Conservation (phyloP, 2,329 filamentous ascomycete species). For the Aspergillus sp. region DNA sequence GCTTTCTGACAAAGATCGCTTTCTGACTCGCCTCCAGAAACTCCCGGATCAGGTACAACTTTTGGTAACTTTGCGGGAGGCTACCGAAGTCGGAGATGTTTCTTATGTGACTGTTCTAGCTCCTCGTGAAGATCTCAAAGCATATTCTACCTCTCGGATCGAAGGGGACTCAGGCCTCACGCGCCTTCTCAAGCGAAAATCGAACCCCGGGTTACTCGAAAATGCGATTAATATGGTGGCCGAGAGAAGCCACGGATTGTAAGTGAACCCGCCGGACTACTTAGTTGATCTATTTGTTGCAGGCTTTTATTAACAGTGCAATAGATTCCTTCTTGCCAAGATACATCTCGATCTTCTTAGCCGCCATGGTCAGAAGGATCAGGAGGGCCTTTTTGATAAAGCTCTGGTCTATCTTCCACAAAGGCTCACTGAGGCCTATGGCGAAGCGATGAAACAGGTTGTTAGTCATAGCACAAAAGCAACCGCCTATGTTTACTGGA, state of each 20-base stretch:
- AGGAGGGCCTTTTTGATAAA: slow-evolving; percentile 18
- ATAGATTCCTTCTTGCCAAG: slow-evolving; percentile 30
- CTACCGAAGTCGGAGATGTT: slow-evolving; percentile 7
- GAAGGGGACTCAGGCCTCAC: slow-evolving; percentile 15
- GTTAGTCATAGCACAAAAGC: slow-evolving; percentile 23
- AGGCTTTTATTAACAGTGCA: no score
- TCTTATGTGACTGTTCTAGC: slow-evolving; percentile 18
- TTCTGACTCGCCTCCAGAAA: slow-evolving; percentile 31
- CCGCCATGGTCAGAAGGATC: slow-evolving; percentile 17
- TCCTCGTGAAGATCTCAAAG: slow-evolving; percentile 18
- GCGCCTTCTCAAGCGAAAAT: slow-evolving; percentile 5
- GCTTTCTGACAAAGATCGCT: slow-evolving; percentile 29
- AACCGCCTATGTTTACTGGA: slow-evolving; percentile 28
- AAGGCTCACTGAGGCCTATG: slow-evolving; percentile 30
- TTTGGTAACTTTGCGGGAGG: slow-evolving; percentile 30
- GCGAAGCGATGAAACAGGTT: slow-evolving; percentile 31
- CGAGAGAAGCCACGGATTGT: slow-evolving; percentile 29
- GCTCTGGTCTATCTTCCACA: slow-evolving; percentile 27
- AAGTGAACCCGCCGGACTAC: slow-evolving; percentile 1
- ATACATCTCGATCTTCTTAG: slow-evolving; percentile 31
- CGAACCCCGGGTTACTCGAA: slow-evolving; percentile 12
- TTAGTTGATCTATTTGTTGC: no score
- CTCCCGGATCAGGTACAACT: slow-evolving; percentile 33
- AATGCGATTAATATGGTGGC: slow-evolving; percentile 20
- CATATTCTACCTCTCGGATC: slow-evolving; percentile 20